Conservation (phyloP, 768 basidiomycete genomes). For the Hydnomerulius pinastri region DNA sequence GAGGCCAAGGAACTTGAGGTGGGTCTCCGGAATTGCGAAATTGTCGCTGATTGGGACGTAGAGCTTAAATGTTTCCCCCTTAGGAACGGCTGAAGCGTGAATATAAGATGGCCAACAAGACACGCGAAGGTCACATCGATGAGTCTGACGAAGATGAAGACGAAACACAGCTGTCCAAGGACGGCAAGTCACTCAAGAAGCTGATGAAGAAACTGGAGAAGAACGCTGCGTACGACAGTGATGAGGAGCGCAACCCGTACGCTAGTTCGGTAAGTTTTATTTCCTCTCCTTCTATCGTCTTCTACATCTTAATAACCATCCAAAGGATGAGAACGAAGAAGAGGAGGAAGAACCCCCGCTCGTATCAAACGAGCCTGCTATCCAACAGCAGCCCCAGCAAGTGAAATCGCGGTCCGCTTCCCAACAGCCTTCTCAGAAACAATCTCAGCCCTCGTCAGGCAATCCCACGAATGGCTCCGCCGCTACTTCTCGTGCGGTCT, state of each 20-base stretch:
- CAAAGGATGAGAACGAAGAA: conserved; percentile 71
- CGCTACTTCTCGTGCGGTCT: conserved; percentile 56
- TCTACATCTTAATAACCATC: neutral
- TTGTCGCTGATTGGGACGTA: neutral
- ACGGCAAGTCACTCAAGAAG: conserved; percentile 83
- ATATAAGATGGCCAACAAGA: conserved; percentile 77
- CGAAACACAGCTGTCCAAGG: conserved; percentile 57
- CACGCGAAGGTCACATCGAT: conserved; percentile 66
- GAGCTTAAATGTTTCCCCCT: neutral
- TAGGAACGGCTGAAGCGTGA: conserved; percentile 86
- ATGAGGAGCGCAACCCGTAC: conserved; percentile 81
- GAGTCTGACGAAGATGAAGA: conserved; percentile 78
- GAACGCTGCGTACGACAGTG: conserved; percentile 77
- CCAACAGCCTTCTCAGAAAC: conserved; percentile 33
- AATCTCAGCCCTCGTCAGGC: conserved; percentile 34
- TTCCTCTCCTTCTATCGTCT: neutral
- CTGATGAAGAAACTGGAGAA: conserved; percentile 84
- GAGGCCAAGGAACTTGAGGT: conserved; percentile 85
- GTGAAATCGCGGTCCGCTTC: conserved; percentile 48
- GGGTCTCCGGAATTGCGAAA: conserved; percentile 16
- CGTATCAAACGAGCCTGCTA: conserved; percentile 45
- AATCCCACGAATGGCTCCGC: conserved; percentile 27
- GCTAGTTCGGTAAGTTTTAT: conserved; percentile 62
- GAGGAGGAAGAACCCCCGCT: conserved; percentile 64
- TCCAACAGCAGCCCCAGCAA: conserved; percentile 44